Base-by-base conservation (phyloP, 1,139 yeast species). In the Pichiaceae sp. region DNA sequence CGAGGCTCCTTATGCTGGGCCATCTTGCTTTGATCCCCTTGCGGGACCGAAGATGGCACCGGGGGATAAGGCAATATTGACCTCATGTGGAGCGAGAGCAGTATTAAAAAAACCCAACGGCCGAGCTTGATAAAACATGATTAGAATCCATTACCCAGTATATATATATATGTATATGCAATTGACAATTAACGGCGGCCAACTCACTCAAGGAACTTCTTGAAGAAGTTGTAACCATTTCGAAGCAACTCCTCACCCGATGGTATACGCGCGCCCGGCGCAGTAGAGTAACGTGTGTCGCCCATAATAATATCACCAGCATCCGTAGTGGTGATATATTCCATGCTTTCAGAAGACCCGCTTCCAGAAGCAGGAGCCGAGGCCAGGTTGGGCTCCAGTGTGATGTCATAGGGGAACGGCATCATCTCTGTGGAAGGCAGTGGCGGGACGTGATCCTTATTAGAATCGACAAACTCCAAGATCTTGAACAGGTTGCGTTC, bases 371-470 rank as follows among this genome's bases (percentile, higher is more conserved):
- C 25, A 16, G 15, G 7, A 30, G 32, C 24, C 5, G 17, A 12
- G 12, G 9, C 9, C 11, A 9, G 20, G 23, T 11, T 30, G 15
- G 23, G 9, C 5, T 17, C 24, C 4, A 14, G 12, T 4, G 17
- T 20, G 14, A 71, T 59, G 35, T 60, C 56, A 51, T 76, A 82
- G 0, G 85, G 85, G 48, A 82, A 83, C 3, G 91, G 89, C 15
- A 76, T 61, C 24, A 72, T 63, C 11, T 78, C 86, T 12, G 78
- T 62, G 2, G 83, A 71, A 4, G 82, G 75, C 17, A 83, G 79
- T 1, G 85, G 83, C 2, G 94, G 94, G 3, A 83, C 75, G 46
- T 80, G 87, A 36, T 66, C 72, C 48, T 74, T 78, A 48, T 78
- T 67, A 4, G 55, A 49, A 48, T 80, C 83, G 14, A 68, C 75